Percentiles rank a stretch among this genome's conserved stretches.
Conservation (phyloP, 306 rosid species). For the Cicer cuneatum region DNA sequence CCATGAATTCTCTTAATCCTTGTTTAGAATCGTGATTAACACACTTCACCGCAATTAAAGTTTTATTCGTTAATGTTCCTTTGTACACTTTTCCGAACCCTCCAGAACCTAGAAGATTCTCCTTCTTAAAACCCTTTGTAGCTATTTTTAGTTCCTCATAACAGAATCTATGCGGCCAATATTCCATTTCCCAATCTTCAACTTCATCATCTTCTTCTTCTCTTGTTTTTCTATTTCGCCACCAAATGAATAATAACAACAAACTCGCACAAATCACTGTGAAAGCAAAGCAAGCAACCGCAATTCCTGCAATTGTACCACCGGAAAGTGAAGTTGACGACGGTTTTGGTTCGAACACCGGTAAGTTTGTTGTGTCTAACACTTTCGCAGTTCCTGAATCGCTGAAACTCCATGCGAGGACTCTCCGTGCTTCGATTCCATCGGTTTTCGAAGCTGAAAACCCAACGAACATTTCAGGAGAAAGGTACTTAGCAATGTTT, state of each 20-base stretch:
- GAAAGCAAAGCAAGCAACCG: slow-evolving; percentile 53
- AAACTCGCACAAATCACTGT: slow-evolving; percentile 38
- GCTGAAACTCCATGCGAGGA: slow-evolving; percentile 92
- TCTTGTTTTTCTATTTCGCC: slow-evolving; percentile 54
- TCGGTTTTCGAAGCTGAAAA: slow-evolving; percentile 82
- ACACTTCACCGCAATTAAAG: slow-evolving; percentile 83
- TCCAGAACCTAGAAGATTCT: slow-evolving; percentile 67
- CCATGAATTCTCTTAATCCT: slow-evolving; percentile 89
- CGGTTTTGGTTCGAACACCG: slow-evolving; percentile 48
- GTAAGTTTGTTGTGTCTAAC: slow-evolving; percentile 64
- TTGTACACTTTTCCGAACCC: slow-evolving; percentile 89
- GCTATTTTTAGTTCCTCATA: slow-evolving; percentile 71
- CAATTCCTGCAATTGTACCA: slow-evolving; percentile 66
- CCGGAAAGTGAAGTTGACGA: slow-evolving; percentile 51
- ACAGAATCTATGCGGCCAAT: slow-evolving; percentile 91
- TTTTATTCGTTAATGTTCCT: slow-evolving; percentile 61
- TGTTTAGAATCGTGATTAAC: slow-evolving; percentile 93
- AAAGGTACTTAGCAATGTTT: slow-evolving; percentile 61
- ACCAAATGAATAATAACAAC: slow-evolving; percentile 43
- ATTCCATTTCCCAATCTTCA: slow-evolving; percentile 90
- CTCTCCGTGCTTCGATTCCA: slow-evolving; percentile 79
- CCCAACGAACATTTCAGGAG: slow-evolving; percentile 81
- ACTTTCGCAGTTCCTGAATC: slow-evolving; percentile 64
- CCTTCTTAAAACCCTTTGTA: slow-evolving; percentile 59
- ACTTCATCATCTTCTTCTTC: slow-evolving; percentile 59